Percentiles rank a stretch among this genome's conserved stretches.
Conservation (phyloP, 306 rosid genomes). For the Hippophae gyantsensis region DNA sequence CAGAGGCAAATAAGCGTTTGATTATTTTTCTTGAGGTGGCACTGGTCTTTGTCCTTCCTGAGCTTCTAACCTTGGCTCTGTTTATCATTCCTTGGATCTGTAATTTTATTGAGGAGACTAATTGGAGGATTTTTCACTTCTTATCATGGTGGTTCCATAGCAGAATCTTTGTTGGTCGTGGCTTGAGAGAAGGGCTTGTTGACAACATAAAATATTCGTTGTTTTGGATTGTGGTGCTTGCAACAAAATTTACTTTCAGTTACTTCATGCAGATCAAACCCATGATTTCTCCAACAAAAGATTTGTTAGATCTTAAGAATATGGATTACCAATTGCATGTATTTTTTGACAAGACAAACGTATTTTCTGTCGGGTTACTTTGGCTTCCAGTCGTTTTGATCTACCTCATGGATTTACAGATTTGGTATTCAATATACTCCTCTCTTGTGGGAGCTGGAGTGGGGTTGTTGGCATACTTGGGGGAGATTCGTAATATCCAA, state of each 20-base stretch:
- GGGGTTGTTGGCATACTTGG: constrained; percentile 83
- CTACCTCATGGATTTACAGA: constrained; percentile 90
- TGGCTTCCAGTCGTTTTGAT: constrained; percentile 87
- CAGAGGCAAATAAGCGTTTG: constrained; percentile 45
- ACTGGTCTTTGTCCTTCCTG: constrained; percentile 56
- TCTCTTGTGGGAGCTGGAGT: constrained; percentile 77
- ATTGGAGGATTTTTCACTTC: constrained; percentile 75
- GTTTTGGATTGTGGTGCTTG: constrained; percentile 79
- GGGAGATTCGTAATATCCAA: constrained; percentile 84
- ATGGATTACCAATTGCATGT: constrained; percentile 61
- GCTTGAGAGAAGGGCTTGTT: constrained; percentile 80
- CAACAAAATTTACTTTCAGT: constrained; percentile 76
- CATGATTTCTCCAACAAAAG: constrained; percentile 66
- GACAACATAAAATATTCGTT: constrained; percentile 68
- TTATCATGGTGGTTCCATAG: constrained; percentile 94
- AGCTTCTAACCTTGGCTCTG: constrained; percentile 61
- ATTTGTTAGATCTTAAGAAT: constrained; percentile 28
- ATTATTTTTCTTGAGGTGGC: constrained; percentile 54
- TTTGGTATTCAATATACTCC: constrained; percentile 86
- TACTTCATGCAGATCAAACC: constrained; percentile 87
- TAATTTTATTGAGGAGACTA: constrained; percentile 73
- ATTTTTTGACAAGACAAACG: constrained; percentile 39
- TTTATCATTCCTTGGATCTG: constrained; percentile 81
- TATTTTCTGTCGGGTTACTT: constrained; percentile 56
- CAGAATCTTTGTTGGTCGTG: constrained; percentile 86